Conservation (phyloP, 495 filamentous ascomycete genomes). For the Pyrenula massariospora region DNA sequence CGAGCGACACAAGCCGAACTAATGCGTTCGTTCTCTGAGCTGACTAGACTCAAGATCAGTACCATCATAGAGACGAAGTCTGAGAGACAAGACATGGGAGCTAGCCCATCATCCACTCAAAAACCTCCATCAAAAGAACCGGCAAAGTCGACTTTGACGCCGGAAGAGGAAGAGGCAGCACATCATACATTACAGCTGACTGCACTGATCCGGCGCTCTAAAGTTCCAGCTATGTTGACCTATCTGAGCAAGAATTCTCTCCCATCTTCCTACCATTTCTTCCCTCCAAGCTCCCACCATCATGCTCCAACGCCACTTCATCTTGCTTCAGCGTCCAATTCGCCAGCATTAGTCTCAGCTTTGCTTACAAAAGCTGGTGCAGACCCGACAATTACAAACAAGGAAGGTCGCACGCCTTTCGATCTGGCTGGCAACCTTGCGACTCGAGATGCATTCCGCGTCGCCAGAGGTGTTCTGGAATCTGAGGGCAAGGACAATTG, state of each 20-base stretch:
- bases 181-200: slow-evolving; percentile 81
- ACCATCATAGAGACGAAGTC: slow-evolving; percentile 48
- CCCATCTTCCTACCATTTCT: slow-evolving; percentile 57
- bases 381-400: slow-evolving; percentile 59
- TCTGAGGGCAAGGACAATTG: slow-evolving; percentile 30
- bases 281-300: slow-evolving; percentile 58
- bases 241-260: slow-evolving; percentile 69
- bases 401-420: slow-evolving; percentile 63
- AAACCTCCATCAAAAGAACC: slow-evolving; percentile 22
- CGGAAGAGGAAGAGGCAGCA: slow-evolving; percentile 69
- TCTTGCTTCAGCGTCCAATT: slow-evolving; percentile 68
- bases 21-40: slow-evolving; percentile 82
- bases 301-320: slow-evolving; percentile 83
- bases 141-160: slow-evolving; percentile 48
- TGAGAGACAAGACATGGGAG: slow-evolving; percentile 15
- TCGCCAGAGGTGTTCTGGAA: slow-evolving; percentile 79
- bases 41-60: slow-evolving; percentile 78
- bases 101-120: slow-evolving; percentile 5
- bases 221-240: slow-evolving; percentile 72
- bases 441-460: slow-evolving; percentile 84
- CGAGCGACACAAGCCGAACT: slow-evolving; percentile 88
- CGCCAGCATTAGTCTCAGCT: slow-evolving; percentile 57
- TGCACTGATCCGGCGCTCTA: slow-evolving; percentile 79
- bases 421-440: slow-evolving; percentile 77
- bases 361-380: slow-evolving; percentile 65